phyloP scores from a whole-genome alignment of 371 early-diverging fungal species.

The Quaeritorhiza haematococci region DNA sequence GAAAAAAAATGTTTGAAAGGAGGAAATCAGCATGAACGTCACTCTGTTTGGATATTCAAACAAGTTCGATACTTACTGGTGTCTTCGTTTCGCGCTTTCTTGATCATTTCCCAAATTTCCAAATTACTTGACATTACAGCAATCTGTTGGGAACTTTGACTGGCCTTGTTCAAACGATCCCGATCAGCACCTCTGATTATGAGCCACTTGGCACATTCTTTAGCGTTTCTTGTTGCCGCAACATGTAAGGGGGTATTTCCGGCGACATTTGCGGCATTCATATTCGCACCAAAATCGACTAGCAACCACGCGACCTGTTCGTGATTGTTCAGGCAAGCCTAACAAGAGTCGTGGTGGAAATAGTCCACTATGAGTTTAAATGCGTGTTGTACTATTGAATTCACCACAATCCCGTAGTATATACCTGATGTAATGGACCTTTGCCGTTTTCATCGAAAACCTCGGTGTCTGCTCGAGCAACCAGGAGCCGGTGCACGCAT shows the following conservation, averaged over 20 bases:
- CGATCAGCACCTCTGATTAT: conserved; percentile 40
- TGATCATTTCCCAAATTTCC: conserved; percentile 41
- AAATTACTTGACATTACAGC: conserved; percentile 32
- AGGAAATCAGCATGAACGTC: no score
- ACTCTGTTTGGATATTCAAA: no score
- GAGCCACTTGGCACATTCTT: conserved; percentile 39
- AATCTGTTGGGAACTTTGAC: conserved; percentile 38
- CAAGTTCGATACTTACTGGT: no score
- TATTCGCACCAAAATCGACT: conserved; percentile 39
- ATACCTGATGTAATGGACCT: conserved; percentile 39
- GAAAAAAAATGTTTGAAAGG: no score
- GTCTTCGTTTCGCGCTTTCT: no score
- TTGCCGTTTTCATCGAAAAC: conserved; percentile 38
- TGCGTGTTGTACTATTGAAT: no score
- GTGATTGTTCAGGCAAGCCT: conserved; percentile 38
- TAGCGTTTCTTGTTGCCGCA: conserved; percentile 37
- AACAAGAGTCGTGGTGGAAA: no score
- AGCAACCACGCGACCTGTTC: conserved; percentile 32
- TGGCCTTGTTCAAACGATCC: conserved; percentile 31
- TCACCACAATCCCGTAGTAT: no score
- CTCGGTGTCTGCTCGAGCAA: conserved; percentile 35
- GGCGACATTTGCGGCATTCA: conserved; percentile 35
- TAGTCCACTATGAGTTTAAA: no score
- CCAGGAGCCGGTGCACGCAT: conserved; percentile 31
- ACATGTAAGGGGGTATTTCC: conserved; percentile 54